These are phyloP conservation scores for Gilbertella persicaria DNA, from an alignment of 371 early-diverging fungal species.

Conservation along the genomic window DNA sequence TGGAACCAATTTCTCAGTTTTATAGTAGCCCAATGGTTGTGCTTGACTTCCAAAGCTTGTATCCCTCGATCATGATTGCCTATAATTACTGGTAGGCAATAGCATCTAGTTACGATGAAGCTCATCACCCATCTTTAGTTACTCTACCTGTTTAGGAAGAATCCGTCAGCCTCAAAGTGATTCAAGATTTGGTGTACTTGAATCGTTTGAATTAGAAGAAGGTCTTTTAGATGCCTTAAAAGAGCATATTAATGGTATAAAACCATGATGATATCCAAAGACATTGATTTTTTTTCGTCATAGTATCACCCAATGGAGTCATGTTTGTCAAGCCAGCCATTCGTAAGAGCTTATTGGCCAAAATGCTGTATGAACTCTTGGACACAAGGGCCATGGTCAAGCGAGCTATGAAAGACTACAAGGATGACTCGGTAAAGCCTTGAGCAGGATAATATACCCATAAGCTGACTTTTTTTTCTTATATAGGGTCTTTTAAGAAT, in stretches of 20 bases:
- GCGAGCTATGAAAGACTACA: conserved; percentile 74
- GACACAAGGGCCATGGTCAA: conserved; percentile 91
- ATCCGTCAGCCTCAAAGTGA: conserved; percentile 40
- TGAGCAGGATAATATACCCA: not conserved
- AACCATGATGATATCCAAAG: not conserved
- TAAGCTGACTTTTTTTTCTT: not conserved
- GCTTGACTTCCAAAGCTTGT: conserved; percentile 90
- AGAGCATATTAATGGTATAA: conserved; percentile 67
- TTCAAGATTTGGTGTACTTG: conserved; percentile 44
- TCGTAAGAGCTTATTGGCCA: conserved; percentile 72
- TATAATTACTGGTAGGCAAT: conserved; percentile 82
- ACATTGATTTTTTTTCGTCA: not conserved
- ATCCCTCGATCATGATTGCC: conserved; percentile 93
- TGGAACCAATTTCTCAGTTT: conserved; percentile 84
- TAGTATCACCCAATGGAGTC: conserved; percentile 83
- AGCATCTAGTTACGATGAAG: not conserved
- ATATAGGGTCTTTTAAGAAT: conserved; percentile 41
- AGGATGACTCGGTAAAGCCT: conserved; percentile 53
- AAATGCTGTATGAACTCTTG: conserved; percentile 84
- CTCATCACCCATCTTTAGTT: conserved; percentile 41
- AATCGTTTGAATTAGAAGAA: conserved; percentile 12
- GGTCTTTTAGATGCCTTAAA: conserved; percentile 52
- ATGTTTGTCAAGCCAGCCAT: conserved; percentile 79
- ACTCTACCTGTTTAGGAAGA: conserved; percentile 83
- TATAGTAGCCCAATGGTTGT: conserved; percentile 85